phyloP scores from a whole-genome alignment of 441 rosid species.

The Brassica balearica region DNA sequence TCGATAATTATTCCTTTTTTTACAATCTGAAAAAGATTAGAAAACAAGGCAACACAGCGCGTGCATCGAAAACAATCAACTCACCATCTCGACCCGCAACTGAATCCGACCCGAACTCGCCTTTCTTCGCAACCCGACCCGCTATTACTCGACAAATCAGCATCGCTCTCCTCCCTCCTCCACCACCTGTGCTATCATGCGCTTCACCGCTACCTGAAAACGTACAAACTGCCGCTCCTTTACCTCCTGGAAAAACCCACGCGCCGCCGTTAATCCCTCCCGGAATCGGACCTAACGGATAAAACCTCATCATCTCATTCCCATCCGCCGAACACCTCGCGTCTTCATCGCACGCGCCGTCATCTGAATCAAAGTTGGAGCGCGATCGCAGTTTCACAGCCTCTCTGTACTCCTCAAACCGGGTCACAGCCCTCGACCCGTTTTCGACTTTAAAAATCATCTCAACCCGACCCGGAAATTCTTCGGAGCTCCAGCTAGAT shows the following conservation, averaged over 20 bases:
- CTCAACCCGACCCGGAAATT: conserved; percentile 81
- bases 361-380: conserved; percentile 31
- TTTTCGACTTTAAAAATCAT: conserved; percentile 89
- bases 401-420: conserved; percentile 93
- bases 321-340: conserved; percentile 91
- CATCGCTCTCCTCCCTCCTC: conserved; percentile 86
- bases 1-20: conserved; percentile 46
- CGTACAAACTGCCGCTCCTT: conserved; percentile 78
- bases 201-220: conserved; percentile 81
- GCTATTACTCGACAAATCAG: conserved; percentile 86
- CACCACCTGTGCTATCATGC: conserved; percentile 82
- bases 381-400: conserved; percentile 61
- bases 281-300: conserved; percentile 70
- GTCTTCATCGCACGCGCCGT: conserved; percentile 61
- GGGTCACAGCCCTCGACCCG: conserved; percentile 66
- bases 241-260: conserved; percentile 64
- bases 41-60: conserved; percentile 92
- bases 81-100: conserved; percentile 77
- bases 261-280: conserved; percentile 61
- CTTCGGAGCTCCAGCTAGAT: conserved; percentile 83
- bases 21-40: conserved; percentile 83
- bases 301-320: conserved; percentile 95
- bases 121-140: conserved; percentile 77
- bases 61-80: conserved; percentile 83
- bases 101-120: conserved; percentile 67